These are phyloP conservation scores for Xylaria sp. DNA, from an alignment of 2,329 filamentous ascomycete species.

Conservation along the genomic window DNA sequence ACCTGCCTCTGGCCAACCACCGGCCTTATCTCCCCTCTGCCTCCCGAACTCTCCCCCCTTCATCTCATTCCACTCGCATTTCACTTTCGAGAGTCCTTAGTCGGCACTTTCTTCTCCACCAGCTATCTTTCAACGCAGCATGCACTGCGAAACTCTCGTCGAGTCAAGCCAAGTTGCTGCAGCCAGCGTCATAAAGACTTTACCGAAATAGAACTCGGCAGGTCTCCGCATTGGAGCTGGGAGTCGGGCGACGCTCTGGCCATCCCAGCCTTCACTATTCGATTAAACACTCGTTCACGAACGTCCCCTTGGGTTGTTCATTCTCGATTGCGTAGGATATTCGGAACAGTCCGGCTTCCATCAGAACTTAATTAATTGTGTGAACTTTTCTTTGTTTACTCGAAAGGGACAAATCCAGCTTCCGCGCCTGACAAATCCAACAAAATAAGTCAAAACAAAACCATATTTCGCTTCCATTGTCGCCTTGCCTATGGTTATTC, in stretches of 20 bases:
- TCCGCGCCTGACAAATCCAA: slow-evolving; percentile 12
- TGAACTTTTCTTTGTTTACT: slow-evolving; percentile 15
- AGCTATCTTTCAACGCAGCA: slow-evolving; percentile 24
- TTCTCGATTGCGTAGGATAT: slow-evolving; percentile 15
- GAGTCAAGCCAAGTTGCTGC: slow-evolving; percentile 25
- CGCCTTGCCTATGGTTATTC: slow-evolving; percentile 6
- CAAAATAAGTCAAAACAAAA: slow-evolving; percentile 3
- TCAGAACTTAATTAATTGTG: slow-evolving; percentile 7
- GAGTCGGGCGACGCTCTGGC: slow-evolving; percentile 4
- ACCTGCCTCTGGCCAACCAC: slow-evolving; percentile 31
- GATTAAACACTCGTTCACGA: slow-evolving; percentile 6
- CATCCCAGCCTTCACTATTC: neutral
- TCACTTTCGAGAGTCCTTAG: slow-evolving; percentile 34
- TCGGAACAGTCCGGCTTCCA: neutral
- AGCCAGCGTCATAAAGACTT: slow-evolving; percentile 25
- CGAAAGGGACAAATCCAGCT: slow-evolving; percentile 4
- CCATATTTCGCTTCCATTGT: slow-evolving; percentile 17
- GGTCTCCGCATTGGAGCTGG: slow-evolving; percentile 8
- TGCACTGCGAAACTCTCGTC: slow-evolving; percentile 24
- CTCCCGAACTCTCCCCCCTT: slow-evolving; percentile 30
- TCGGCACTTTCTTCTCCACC: slow-evolving; percentile 33
- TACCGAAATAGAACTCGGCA: neutral
- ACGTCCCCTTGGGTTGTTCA: neutral
- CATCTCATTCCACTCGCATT: slow-evolving; percentile 35
- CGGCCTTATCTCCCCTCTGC: slow-evolving; percentile 35